Conservation (phyloP, 805 yeast species). For the Wickerhamiella occidentalis region DNA sequence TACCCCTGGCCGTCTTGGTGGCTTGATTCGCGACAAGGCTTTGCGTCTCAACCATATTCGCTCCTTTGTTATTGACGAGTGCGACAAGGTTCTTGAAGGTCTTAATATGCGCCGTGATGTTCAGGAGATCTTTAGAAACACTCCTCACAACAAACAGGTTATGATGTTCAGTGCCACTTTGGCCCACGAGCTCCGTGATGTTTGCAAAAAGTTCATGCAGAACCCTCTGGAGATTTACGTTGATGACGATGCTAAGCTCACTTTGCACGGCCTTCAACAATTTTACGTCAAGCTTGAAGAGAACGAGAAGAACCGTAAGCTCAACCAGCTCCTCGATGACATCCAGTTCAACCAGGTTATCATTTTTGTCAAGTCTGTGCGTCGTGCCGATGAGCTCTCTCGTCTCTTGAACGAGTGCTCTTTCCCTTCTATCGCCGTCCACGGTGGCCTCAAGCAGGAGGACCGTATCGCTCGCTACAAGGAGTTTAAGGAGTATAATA, state of each 20-base stretch:
- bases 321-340: constrained; percentile 83
- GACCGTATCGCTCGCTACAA: constrained; percentile 96
- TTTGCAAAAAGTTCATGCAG: constrained; percentile 96
- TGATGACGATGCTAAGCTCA: constrained; percentile 93
- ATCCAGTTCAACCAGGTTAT: constrained; percentile 97
- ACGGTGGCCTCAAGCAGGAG: constrained; percentile 90
- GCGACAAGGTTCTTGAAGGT: constrained; percentile 92
- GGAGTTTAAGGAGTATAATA: constrained; percentile 93
- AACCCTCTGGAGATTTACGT: constrained; percentile 94
- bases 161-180: constrained; percentile 99
- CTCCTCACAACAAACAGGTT: constrained; percentile 97
- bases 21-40: constrained; percentile 81
- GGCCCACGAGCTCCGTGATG: constrained; percentile 86
- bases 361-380: constrained; percentile 83
- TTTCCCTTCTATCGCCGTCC: constrained; percentile 96
- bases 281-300: constrained; percentile 83
- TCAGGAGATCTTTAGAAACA: constrained; percentile 92
- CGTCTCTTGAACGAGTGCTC: constrained; percentile 78
- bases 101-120: constrained; percentile 95
- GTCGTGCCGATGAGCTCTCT: constrained; percentile 86
- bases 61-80: constrained; percentile 93
- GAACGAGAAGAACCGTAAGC: constrained; percentile 82
- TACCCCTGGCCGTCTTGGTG: constrained; percentile 95
- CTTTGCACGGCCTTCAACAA: constrained; percentile 96
- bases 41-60: constrained; percentile 80